phyloP scores from a whole-genome alignment of 495 filamentous ascomycete species.

The Articulospora tetracladia region DNA sequence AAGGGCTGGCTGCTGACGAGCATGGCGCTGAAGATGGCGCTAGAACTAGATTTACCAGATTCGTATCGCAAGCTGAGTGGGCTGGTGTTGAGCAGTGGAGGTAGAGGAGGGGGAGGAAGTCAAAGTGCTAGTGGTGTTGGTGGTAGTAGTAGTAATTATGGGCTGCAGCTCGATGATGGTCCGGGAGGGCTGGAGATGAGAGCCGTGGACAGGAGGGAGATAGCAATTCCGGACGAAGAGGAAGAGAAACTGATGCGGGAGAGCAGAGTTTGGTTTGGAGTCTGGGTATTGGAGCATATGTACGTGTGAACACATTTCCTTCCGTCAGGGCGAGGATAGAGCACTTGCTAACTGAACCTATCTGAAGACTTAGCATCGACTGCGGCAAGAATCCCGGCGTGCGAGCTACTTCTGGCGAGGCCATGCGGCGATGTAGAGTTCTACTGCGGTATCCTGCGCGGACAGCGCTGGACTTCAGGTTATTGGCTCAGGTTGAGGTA shows the following conservation, averaged over 20 bases:
- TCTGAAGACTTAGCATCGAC: constrained; percentile 42
- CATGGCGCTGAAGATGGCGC: constrained; percentile 43
- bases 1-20: constrained; percentile 42
- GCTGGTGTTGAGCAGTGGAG: constrained; percentile 17
- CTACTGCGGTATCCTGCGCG: constrained; percentile 39
- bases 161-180: too few species aligned
- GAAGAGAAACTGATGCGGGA: constrained; percentile 37
- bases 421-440: constrained; percentile 38
- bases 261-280: constrained; percentile 42
- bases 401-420: constrained; percentile 29
- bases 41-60: constrained; percentile 40
- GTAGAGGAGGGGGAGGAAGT: too few species aligned
- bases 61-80: constrained; percentile 37
- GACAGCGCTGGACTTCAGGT: constrained; percentile 42
- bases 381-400: constrained; percentile 46
- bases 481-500: constrained; percentile 50
- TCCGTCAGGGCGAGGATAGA: not conserved
- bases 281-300: constrained; percentile 46
- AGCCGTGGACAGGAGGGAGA: too few species aligned
- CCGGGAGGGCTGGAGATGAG: too few species aligned
- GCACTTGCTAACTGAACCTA: not conserved
- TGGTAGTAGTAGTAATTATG: too few species aligned
- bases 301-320: constrained; percentile 21
- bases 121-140: too few species aligned
- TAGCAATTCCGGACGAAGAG: too few species aligned